Evolutionary conservation across 768 basidiomycete species (phyloP).

Genomic region (Mrakia hoshinonis): DNA sequence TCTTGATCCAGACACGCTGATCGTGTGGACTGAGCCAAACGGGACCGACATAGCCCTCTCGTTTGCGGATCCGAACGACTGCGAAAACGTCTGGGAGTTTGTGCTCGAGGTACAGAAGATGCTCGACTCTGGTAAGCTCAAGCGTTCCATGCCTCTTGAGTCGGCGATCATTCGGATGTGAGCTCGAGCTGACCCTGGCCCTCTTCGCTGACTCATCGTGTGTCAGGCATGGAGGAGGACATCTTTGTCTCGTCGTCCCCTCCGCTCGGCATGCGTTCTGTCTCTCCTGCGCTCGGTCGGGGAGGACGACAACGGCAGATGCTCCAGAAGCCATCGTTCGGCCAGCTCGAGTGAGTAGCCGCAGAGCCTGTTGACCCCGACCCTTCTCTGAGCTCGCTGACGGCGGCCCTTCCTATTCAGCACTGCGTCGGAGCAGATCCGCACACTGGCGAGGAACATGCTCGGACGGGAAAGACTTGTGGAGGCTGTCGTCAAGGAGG

Average conservation of each 20-base stretch:
- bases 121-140: conserved; percentile 29
- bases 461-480: conserved; percentile 72
- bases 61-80: conserved; percentile 93
- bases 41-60: conserved; percentile 92
- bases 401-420: not conserved
- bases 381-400: not conserved
- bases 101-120: conserved; percentile 85
- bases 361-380: too few species aligned
- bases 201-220: not conserved
- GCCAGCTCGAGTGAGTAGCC: not conserved
- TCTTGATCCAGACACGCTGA: conserved; percentile 68
- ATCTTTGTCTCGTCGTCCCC: conserved; percentile 5
- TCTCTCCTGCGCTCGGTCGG: conserved; percentile 11
- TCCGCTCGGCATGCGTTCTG: not conserved
- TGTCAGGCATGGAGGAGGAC: conserved; percentile 1
- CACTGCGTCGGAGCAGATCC: conserved; percentile 45
- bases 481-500: conserved; percentile 77
- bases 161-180: not conserved
- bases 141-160: too few species aligned
- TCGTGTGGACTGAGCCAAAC: conserved; percentile 96
- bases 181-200: not conserved
- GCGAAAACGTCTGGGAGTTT: conserved; percentile 94
- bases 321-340: not conserved
- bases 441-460: conserved; percentile 62
- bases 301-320: not conserved